Evolutionary conservation across 371 early-diverging fungal genomes (phyloP), one percentile per base, ranked within the genome.

Genomic region (Mortierella sp.): DNA sequence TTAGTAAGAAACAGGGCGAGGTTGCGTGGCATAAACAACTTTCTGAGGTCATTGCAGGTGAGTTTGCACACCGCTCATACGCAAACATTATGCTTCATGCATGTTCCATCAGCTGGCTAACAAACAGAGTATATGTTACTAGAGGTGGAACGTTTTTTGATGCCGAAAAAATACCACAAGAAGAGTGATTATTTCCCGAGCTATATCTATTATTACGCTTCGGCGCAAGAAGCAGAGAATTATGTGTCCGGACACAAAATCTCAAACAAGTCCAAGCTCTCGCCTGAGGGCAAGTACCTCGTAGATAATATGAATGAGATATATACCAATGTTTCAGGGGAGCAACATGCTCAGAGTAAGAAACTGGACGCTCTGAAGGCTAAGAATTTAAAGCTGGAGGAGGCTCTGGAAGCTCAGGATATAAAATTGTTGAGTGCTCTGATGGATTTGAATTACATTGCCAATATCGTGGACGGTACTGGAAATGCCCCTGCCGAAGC

Each of bases 121-220:
- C 35, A 24, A 14, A 18, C n/a, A 24, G n/a, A 24, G 52, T 43
- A 40, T 47, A 18, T 60, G 5, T 28, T 35, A 4, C 2, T 22
- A 74, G 75, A 74, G 68, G 64, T 76, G 12, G 76, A 76, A 18
- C 55, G 28, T 55, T 26, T 55, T 55, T 55, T 55, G 55, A 55
- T 49, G 49, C 49, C 49, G 3, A 49, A 20, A 20, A 49, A 49
- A 16, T 49, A 20, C n/a, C 49, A 20, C 16, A 6, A 20, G 2
- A 70, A 63, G 22, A 73, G 70, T 45, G 58, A 79, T 61, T 74
- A 67, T 37, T 79, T 73, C 61, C 79, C 79, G 0, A 70, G 70
- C 45, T 79, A 74, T 51, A 70, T 79, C 39, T 79, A 79, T 40
- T 79, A 79, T 26, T 70, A 74, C 8, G 79, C 79, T 6, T 62